These are phyloP conservation scores for Hygrocybe punicea DNA, from an alignment of 768 basidiomycete genomes.

Conservation along the genomic window DNA sequence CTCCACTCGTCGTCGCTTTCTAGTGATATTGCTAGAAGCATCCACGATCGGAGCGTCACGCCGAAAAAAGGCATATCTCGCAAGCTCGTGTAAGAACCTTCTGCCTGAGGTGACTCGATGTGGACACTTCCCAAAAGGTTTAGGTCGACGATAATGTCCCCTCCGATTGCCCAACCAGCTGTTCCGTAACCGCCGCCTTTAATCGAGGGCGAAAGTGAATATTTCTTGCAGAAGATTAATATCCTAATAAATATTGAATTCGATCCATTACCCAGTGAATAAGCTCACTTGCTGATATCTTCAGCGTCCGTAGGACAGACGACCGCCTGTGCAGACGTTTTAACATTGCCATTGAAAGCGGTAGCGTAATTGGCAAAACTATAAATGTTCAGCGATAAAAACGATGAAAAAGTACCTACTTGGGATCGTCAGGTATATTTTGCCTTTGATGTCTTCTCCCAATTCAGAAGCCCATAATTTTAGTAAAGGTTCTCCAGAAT, in stretches of 20 bases:
- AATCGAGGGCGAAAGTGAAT: slow-evolving; percentile 70
- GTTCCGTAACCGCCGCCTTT: slow-evolving; percentile 92
- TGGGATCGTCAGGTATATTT: too few relatives aligned
- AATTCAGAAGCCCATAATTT: too few relatives aligned
- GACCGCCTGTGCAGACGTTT: too few relatives aligned
- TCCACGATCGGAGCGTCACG: slow-evolving; percentile 31
- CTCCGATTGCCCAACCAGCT: slow-evolving; percentile 83
- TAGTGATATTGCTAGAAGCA: slow-evolving; percentile 20
- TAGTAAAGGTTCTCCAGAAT: too few relatives aligned
- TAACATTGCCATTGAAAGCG: too few relatives aligned
- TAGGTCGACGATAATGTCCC: slow-evolving; percentile 83
- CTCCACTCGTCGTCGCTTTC: slow-evolving; percentile 57
- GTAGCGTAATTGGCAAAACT: too few relatives aligned
- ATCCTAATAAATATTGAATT: slow-evolving; percentile 40
- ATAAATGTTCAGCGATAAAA: too few relatives aligned
- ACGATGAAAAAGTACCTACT: too few relatives aligned
- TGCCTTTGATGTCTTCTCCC: too few relatives aligned
- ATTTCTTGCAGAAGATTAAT: slow-evolving; percentile 68
- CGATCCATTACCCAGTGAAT: neutral
- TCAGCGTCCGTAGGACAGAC: too few relatives aligned
- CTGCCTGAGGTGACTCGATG: slow-evolving; percentile 56
- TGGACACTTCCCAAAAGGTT: slow-evolving; percentile 63
- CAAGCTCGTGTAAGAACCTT: slow-evolving; percentile 59
- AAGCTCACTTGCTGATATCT: too few relatives aligned
- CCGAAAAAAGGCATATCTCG: slow-evolving; percentile 49